Evolutionary conservation across 2,329 filamentous ascomycete species (phyloP).

Genomic region (Grosmannia huntii): DNA sequence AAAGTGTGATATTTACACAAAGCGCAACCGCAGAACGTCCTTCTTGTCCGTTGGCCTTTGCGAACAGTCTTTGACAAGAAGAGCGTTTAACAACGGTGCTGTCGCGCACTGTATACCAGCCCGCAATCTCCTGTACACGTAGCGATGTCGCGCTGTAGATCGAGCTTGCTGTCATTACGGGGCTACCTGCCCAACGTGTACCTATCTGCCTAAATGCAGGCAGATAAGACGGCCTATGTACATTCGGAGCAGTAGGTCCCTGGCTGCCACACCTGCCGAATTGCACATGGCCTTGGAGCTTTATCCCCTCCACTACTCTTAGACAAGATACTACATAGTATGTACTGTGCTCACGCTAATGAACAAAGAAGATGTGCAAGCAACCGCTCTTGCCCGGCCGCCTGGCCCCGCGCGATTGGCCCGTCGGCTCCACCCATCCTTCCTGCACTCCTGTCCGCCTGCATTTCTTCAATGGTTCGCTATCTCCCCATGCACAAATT

Average conservation of each 20-base stretch:
- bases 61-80: background rate
- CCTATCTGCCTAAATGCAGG: background rate
- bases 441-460: slow-evolving; percentile 10
- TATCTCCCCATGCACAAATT: background rate
- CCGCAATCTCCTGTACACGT: background rate
- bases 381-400: background rate
- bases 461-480: slow-evolving; percentile 2
- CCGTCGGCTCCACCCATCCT: slow-evolving; percentile 3
- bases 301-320: too few relatives aligned
- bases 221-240: background rate
- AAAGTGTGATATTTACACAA: background rate
- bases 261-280: background rate
- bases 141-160: background rate
- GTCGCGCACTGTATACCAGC: background rate
- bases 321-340: too few relatives aligned
- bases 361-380: background rate
- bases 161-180: background rate
- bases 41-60: background rate
- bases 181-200: slow-evolving; percentile 1
- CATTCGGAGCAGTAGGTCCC: too few relatives aligned
- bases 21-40: background rate
- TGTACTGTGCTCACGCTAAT: background rate
- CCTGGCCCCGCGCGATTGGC: slow-evolving; percentile 5
- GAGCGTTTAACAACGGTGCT: background rate
- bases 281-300: background rate